Base-by-base conservation (phyloP, 208 protist species). In the Leishmania guyanensis region DNA sequence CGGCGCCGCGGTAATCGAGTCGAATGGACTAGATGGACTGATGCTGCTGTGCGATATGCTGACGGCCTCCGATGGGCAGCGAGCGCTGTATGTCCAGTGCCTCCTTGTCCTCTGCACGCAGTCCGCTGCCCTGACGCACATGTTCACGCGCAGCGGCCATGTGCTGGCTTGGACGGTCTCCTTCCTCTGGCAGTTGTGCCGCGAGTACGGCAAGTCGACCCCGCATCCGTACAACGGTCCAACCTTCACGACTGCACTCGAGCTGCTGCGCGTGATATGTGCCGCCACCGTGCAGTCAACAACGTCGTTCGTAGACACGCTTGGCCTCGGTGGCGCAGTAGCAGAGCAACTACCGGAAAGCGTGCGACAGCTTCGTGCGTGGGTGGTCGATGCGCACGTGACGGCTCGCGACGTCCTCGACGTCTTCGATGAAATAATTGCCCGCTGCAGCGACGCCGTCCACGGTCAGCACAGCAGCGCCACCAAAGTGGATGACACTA, bases 41-140 rank as follows among this genome's bases (percentile, higher is more conserved):
- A 88, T 92, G 90, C 86, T 95, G 77, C 85, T 97, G 5, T 83
- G 80, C 58, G 88, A 88, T 56, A 87, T 97, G 70, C 68, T 95
- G 75, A 86, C 91, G 70, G 82, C 90, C 53, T 95, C 93, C 5
- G 75, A 79, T 33, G 83, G 85, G 62, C 83, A 92, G 62, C 88
- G 93, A 1, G 88, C 89, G 43, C 29, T 78, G 26, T 83, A 93
- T 46, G 74, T 97, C 3, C 78, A 78, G 16, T 87, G 81, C 33
- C 51, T 97, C 29, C 73, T 80, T 43, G 48, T 78, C 43, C 77
- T 94, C 33, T 95, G 91, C 82, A 80, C 77, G 33, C 85, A 86
- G 43, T 96, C 92, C 8, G 77, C 77, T 68, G 51, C 69, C 48
- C 88, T 97, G 29, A 90, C 92, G 5, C 62, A 65, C 20, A 84